Conservation (phyloP, 2,329 filamentous ascomycete genomes). For the Blastomyces gilchristii region DNA sequence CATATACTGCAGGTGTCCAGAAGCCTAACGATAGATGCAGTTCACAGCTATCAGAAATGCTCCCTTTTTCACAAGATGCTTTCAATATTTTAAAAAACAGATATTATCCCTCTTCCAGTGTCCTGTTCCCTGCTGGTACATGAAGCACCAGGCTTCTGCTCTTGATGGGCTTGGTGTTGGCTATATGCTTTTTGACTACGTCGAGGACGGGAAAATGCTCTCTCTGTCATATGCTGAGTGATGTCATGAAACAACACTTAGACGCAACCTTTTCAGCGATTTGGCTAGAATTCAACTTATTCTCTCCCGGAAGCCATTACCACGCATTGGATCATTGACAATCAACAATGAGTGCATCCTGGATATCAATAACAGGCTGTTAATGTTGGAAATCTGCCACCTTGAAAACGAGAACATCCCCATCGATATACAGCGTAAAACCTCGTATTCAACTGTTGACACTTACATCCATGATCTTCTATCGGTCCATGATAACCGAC, state of each 20-base stretch:
- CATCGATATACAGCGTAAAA: constrained; percentile 16
- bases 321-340: constrained; percentile 18
- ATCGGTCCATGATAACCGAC: constrained; percentile 17
- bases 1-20: no score
- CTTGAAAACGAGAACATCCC: constrained; percentile 21
- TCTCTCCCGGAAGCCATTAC: constrained; percentile 12
- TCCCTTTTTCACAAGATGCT: not conserved
- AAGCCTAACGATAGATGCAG: not conserved
- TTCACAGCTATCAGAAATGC: constrained; percentile 4
- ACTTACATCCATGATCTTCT: constrained; percentile 21
- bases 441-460: constrained; percentile 19
- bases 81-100: constrained; percentile 2
- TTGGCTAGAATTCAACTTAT: constrained; percentile 15
- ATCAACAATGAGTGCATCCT: constrained; percentile 17
- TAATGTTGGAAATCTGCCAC: constrained; percentile 17
- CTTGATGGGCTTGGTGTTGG: constrained; percentile 9
- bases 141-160: not conserved
- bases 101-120: constrained; percentile 1
- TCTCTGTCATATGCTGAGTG: constrained; percentile 12
- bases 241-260: constrained; percentile 9
- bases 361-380: constrained; percentile 16
- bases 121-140: constrained; percentile 2
- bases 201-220: constrained; percentile 15
- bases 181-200: constrained; percentile 13
- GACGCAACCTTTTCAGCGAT: constrained; percentile 16